These are phyloP conservation scores for Canariomyces notabilis DNA, from an alignment of 2,329 filamentous ascomycete genomes.

Conservation along the genomic window DNA sequence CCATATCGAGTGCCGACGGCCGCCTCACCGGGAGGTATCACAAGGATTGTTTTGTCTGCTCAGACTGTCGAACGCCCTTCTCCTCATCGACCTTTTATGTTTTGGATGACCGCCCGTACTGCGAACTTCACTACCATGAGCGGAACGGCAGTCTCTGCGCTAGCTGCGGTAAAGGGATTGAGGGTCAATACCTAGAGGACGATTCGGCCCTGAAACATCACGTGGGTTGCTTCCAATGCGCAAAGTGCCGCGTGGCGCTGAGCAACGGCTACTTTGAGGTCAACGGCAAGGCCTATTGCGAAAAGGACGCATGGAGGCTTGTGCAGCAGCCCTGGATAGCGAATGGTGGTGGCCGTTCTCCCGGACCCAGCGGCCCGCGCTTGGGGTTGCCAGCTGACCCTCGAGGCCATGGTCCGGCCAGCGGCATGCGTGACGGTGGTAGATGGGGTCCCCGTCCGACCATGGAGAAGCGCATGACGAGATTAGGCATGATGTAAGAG, in stretches of 20 bases:
- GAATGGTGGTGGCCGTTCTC: constrained; percentile 5
- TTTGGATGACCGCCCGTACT: constrained; percentile 79
- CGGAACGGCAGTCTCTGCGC: constrained; percentile 83
- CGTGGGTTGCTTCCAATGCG: constrained; percentile 78
- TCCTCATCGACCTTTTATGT: constrained; percentile 90
- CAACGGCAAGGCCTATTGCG: constrained; percentile 73
- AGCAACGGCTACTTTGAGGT: constrained; percentile 90
- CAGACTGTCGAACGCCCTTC: constrained; percentile 75
- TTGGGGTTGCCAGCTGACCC: constrained; percentile 13
- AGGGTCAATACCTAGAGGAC: constrained; percentile 89
- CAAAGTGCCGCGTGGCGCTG: constrained; percentile 68
- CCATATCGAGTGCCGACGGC: constrained; percentile 88
- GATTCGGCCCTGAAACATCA: constrained; percentile 76
- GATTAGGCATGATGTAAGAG: constrained; percentile 52
- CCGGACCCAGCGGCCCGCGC: background rate
- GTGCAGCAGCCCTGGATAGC: constrained; percentile 33
- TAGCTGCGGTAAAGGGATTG: constrained; percentile 77
- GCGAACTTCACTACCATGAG: constrained; percentile 86
- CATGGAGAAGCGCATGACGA: constrained; percentile 60
- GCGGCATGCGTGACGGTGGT: constrained; percentile 17
- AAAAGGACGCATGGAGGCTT: constrained; percentile 70
- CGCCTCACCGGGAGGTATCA: constrained; percentile 90
- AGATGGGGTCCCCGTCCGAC: constrained; percentile 39
- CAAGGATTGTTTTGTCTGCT: constrained; percentile 90
- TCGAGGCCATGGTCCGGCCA: constrained; percentile 22